Percentiles rank a stretch among this genome's conserved stretches.
Evolutionary conservation across 2,329 filamentous ascomycete genomes (phyloP).

Genomic region (Colletotrichum euphorbiae): DNA sequence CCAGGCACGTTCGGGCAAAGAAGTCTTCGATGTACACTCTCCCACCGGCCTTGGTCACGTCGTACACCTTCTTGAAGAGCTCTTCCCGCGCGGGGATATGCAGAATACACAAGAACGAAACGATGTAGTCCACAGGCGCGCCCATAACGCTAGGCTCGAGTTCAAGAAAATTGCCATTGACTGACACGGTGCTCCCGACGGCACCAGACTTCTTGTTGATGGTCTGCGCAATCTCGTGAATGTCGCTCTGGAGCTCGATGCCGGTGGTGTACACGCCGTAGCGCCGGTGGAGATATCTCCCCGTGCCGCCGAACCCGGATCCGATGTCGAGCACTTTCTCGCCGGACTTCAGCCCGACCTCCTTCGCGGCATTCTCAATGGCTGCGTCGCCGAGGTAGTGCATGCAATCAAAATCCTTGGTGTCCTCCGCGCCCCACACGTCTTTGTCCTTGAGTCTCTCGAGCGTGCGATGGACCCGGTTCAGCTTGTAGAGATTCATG

Average conservation of each 20-base stretch:
- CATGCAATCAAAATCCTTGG: constrained; percentile 42
- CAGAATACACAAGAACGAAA: constrained; percentile 43
- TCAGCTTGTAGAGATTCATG: constrained; percentile 37
- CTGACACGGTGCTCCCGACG: constrained; percentile 31
- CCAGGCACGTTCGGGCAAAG: constrained; percentile 31
- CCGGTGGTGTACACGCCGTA: constrained; percentile 39
- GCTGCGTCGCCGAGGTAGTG: constrained; percentile 43
- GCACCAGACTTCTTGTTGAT: constrained; percentile 38
- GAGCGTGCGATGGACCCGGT: constrained; percentile 27
- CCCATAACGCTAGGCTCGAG: constrained; percentile 5
- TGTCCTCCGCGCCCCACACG: constrained; percentile 41
- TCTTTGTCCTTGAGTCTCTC: constrained; percentile 33
- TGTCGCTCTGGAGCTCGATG: constrained; percentile 42
- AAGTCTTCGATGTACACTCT: constrained; percentile 43
- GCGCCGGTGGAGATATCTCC: constrained; percentile 40
- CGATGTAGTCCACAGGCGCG: constrained; percentile 39
- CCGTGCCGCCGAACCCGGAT: constrained; percentile 42
- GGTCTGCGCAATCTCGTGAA: constrained; percentile 40
- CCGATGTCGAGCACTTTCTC: constrained; percentile 41
- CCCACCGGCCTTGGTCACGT: constrained; percentile 34
- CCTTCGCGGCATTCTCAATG: constrained; percentile 37
- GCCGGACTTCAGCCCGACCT: constrained; percentile 36
- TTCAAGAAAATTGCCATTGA: constrained; percentile 39
- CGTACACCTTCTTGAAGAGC: constrained; percentile 38
- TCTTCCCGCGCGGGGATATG: constrained; percentile 38